A percentile compares a stretch with the other conserved stretches of the same genome.
Conservation (phyloP, 208 protist species). For the Wallacemonas collosoma region DNA sequence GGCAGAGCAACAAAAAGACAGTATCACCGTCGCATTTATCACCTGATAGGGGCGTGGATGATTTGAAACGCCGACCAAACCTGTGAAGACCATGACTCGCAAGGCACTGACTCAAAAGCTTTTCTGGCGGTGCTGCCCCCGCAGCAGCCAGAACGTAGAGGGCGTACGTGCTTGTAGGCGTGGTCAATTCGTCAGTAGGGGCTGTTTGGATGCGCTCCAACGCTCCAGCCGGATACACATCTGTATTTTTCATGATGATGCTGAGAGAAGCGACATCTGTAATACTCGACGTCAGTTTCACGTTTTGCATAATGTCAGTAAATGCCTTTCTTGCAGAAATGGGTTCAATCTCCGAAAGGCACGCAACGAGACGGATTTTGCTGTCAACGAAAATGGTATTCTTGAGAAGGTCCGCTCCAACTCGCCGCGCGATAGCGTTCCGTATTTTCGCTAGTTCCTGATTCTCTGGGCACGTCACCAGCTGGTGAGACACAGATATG, state of each 20-base stretch:
- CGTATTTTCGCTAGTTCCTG: background rate
- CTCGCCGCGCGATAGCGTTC: background rate
- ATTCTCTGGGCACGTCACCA: background rate
- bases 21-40: background rate
- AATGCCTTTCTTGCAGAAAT: background rate
- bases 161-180: background rate
- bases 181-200: background rate
- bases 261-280: background rate
- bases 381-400: background rate
- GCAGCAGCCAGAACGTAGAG: background rate
- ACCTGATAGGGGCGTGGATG: background rate
- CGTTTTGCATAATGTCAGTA: background rate
- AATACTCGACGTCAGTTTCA: no score
- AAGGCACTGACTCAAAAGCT: background rate
- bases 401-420: background rate
- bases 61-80: conserved; percentile 11
- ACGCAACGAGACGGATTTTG: background rate
- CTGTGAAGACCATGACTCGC: conserved; percentile 7
- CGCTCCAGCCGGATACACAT: background rate
- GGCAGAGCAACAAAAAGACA: background rate
- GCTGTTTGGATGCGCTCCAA: background rate
- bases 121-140: background rate
- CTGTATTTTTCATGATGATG: conserved; percentile 9
- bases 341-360: conserved; percentile 2
- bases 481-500: background rate